phyloP scores from a whole-genome alignment of 2,329 filamentous ascomycete species.

The Colletotrichum neosansevieriae region DNA sequence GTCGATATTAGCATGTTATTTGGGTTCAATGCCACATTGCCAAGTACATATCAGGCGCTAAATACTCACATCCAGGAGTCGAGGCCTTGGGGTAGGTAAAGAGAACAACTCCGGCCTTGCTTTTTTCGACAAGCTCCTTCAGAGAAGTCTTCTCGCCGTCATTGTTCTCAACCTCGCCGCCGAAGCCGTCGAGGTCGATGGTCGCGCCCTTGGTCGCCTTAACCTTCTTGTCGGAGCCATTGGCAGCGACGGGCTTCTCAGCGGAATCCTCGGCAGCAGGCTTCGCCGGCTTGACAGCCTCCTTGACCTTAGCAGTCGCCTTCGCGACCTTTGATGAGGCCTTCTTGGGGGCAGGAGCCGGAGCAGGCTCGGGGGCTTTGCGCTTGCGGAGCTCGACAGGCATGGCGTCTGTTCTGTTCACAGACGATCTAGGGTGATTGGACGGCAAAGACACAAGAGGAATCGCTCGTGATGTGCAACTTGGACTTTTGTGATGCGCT shows the following conservation, averaged over 20 bases:
- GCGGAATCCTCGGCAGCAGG: constrained; percentile 45
- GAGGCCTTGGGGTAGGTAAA: constrained; percentile 97
- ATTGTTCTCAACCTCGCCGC: constrained; percentile 84
- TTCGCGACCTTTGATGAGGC: constrained; percentile 56
- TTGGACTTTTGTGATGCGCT: constrained; percentile 21
- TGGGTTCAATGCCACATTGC: not conserved
- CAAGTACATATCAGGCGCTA: not conserved
- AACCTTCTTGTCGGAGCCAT: constrained; percentile 50
- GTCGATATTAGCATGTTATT: constrained; percentile 15
- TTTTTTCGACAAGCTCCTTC: constrained; percentile 83
- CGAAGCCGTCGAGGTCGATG: constrained; percentile 70
- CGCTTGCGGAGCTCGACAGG: constrained; percentile 71
- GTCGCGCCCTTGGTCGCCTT: constrained; percentile 67
- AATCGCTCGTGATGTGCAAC: constrained; percentile 29
- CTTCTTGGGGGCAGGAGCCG: constrained; percentile 59
- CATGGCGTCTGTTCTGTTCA: constrained; percentile 55
- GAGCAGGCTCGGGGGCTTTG: constrained; percentile 65
- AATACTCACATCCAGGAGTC: constrained; percentile 89
- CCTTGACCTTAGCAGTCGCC: constrained; percentile 52
- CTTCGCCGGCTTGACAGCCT: constrained; percentile 45
- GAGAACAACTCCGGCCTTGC: constrained; percentile 86
- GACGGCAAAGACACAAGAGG: constrained; percentile 10
- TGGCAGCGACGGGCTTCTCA: constrained; percentile 46
- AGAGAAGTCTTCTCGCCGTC: constrained; percentile 85
- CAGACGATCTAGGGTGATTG: constrained; percentile 8